A percentile compares a stretch with the other conserved stretches of the same genome.
These are phyloP conservation scores for Zygosaccharomyces pseudobailii DNA, from an alignment of 1,139 yeast genomes.

Conservation along the genomic window DNA sequence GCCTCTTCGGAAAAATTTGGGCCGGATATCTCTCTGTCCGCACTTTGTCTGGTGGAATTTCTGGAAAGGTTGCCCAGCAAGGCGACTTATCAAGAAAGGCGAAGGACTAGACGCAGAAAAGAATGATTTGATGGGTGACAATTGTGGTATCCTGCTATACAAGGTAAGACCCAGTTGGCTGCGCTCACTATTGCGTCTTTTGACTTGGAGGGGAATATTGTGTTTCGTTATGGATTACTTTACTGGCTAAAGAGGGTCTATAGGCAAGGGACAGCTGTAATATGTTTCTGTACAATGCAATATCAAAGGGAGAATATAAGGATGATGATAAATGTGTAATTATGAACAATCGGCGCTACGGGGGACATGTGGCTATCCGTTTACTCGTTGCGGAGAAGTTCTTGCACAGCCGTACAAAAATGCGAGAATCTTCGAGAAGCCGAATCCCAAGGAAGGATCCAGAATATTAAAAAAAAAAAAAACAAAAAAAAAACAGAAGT, in stretches of 20 bases:
- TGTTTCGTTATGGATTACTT: slow-evolving; percentile 58
- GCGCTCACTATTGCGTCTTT: slow-evolving; percentile 42
- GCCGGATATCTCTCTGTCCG: slow-evolving; percentile 71
- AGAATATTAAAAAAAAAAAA: neutral
- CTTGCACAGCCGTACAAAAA: neutral
- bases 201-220: slow-evolving; percentile 69
- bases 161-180: slow-evolving; percentile 49
- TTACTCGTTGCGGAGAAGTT: neutral
- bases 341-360: neutral
- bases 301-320: neutral
- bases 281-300: too few relatives aligned
- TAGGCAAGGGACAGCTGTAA: neutral
- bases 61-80: slow-evolving; percentile 69
- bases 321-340: neutral
- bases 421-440: neutral
- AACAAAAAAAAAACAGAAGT: neutral
- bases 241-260: slow-evolving; percentile 40
- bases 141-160: slow-evolving; percentile 52
- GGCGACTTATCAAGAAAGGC: slow-evolving; percentile 73
- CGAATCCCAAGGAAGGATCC: neutral
- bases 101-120: slow-evolving; percentile 69
- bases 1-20: slow-evolving; percentile 72
- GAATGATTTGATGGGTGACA: slow-evolving; percentile 43
- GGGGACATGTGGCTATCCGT: neutral
- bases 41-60: slow-evolving; percentile 80